Conservation (phyloP, 78 protist genomes). For the slime mould (Dictyostelium discoideum) region DNA sequence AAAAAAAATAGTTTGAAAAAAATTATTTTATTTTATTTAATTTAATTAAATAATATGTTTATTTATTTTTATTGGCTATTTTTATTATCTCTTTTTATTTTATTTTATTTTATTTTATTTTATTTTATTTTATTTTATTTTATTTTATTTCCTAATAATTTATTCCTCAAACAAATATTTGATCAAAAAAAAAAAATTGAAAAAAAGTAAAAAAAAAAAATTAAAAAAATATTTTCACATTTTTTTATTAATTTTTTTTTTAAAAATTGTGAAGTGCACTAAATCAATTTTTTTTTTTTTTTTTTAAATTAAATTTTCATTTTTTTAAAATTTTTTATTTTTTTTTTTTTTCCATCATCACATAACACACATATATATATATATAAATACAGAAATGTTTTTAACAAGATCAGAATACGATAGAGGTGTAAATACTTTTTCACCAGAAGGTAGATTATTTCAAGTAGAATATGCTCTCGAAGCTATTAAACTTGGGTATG, state of each 20-base stretch:
- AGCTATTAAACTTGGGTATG: slow-evolving; percentile 96
- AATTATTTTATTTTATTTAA: too few relatives aligned
- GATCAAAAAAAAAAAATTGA: too few relatives aligned
- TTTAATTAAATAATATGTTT: too few relatives aligned
- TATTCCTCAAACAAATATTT: too few relatives aligned
- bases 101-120: too few relatives aligned
- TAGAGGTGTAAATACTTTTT: slow-evolving; percentile 99
- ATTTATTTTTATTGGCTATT: too few relatives aligned
- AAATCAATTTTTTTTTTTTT: not conserved
- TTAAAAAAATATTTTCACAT: not conserved
- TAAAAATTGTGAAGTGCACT: not conserved
- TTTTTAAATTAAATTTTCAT: not conserved
- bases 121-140: too few relatives aligned
- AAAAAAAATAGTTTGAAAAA: not conserved
- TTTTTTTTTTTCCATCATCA: not conserved
- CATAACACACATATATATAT: not conserved
- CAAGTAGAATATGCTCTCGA: slow-evolving; percentile 99
- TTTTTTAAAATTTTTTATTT: not conserved
- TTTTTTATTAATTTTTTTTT: not conserved
- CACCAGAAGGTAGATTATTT: slow-evolving; percentile 99
- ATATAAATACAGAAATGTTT: slow-evolving; percentile 33
- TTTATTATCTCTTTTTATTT: too few relatives aligned
- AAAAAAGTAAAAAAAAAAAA: too few relatives aligned
- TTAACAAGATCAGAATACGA: slow-evolving; percentile 96
- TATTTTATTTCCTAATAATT: too few relatives aligned